phyloP scores from a whole-genome alignment of 805 yeast species.

The Pichia occidentalis region DNA sequence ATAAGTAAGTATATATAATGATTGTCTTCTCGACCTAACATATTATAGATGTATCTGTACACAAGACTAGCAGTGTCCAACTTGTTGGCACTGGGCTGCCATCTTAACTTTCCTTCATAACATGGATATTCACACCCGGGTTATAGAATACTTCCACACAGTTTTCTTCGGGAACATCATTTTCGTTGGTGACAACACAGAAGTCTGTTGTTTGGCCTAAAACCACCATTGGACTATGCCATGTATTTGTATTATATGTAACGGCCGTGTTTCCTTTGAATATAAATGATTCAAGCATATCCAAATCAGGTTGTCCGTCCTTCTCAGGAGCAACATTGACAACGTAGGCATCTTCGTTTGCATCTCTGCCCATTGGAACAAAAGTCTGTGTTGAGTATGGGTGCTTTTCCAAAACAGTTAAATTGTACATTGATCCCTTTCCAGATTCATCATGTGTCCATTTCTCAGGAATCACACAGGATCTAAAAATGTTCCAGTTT shows the following conservation, averaged over 20 bases:
- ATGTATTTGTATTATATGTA: constrained; percentile 75
- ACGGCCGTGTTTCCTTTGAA: constrained; percentile 84
- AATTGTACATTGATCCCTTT: constrained; percentile 31
- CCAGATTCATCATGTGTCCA: constrained; percentile 24
- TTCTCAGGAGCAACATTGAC: constrained; percentile 66
- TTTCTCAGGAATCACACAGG: constrained; percentile 67
- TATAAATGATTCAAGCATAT: constrained; percentile 55
- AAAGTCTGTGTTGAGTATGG: constrained; percentile 87
- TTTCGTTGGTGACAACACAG: constrained; percentile 84
- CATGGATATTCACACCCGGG: constrained; percentile 44
- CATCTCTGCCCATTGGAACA: constrained; percentile 73
- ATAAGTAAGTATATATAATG: background rate
- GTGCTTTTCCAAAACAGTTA: constrained; percentile 81
- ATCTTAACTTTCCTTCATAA: no score
- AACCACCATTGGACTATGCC: constrained; percentile 98
- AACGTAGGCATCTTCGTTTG: constrained; percentile 48
- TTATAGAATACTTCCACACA: constrained; percentile 72
- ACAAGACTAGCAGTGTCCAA: no score
- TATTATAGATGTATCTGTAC: constrained; percentile 1
- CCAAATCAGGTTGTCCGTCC: constrained; percentile 54
- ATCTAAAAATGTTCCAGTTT: constrained; percentile 78
- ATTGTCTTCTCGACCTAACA: background rate
- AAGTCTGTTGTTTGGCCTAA: constrained; percentile 64
- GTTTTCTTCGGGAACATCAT: constrained; percentile 71
- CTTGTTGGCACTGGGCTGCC: no score